phyloP scores from a whole-genome alignment of 352 stramenopile genomes.

The Thalassiosira ordinaria region DNA sequence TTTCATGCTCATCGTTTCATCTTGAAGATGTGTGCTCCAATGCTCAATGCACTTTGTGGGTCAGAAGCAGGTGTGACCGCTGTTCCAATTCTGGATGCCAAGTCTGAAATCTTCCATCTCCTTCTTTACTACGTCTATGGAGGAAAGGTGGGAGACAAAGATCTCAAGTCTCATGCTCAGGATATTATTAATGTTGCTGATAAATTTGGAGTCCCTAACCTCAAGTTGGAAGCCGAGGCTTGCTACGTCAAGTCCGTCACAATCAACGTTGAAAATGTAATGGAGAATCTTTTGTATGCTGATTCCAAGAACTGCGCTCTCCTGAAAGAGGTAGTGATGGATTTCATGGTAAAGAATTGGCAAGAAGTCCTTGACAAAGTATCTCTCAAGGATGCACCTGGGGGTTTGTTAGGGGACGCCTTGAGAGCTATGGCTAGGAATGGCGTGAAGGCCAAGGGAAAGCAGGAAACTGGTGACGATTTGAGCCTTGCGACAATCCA shows the following conservation, averaged over 20 bases:
- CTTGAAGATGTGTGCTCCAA: slow-evolving; percentile 3
- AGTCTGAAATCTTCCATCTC: slow-evolving; percentile 1
- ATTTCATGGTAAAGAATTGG: slow-evolving; percentile 17
- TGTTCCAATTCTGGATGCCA: slow-evolving; percentile 12
- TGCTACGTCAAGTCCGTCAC: slow-evolving; percentile 6
- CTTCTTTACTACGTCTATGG: slow-evolving; percentile 26
- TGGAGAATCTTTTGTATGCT: slow-evolving; percentile 11
- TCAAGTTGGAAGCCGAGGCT: slow-evolving; percentile 22
- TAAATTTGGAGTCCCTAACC: slow-evolving; percentile 12
- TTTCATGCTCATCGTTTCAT: slow-evolving; percentile 44
- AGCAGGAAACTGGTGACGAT: background rate
- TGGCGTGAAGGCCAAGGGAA: background rate
- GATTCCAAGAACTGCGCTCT: slow-evolving; percentile 1
- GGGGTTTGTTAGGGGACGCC: background rate
- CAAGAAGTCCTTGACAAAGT: slow-evolving; percentile 8
- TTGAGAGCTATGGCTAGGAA: background rate
- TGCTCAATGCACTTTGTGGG: slow-evolving; percentile 14
- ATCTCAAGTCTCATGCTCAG: slow-evolving; percentile 14
- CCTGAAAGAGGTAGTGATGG: slow-evolving; percentile 9
- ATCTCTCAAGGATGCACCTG: background rate
- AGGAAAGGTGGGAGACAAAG: background rate
- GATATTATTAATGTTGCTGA: slow-evolving; percentile 10
- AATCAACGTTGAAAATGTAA: slow-evolving; percentile 15
- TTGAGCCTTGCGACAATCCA: background rate
- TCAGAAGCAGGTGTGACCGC: background rate